Evolutionary conservation across 1,139 yeast species (phyloP), one percentile per base, ranked within the genome.

Genomic region (Pichia sp.): DNA sequence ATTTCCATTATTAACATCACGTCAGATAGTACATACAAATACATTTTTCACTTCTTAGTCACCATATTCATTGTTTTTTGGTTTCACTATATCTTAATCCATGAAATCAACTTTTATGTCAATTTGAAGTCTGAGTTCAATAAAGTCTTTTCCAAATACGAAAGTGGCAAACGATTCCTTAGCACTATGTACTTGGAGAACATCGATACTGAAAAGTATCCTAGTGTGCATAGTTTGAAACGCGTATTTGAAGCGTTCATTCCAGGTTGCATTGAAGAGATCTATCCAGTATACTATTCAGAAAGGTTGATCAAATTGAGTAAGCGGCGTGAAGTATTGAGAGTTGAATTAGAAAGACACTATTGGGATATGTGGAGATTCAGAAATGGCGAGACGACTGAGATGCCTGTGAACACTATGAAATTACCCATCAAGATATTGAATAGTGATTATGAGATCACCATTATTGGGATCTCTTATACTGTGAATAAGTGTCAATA

Each of bases 1-100:
- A 66, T 83, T 14, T 83, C 87, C 39, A 70, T 83, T 58, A 79
- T 88, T 2, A 83, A 83, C 55, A 75, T 84, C 12, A 72, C 84
- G 0, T 69, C 71, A 4, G 52, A 70, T 3, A 75, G 76, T 34
- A 74, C 77, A 0, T 55, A 63, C 9, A 61, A 75, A 31, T 65
- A 82, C 48, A 70, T 77, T 48, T 71, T 75, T 24, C 90, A 84
- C 64, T 76, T 83, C 46, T 56, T 76, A 0, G 68, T 81, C 69
- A 69, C 81, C 2, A 45, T 81, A 1, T 54, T 79, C 8, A 75
- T 81, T 0, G 70, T 83, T 3, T 60, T 67, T 0, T 67, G 77
- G 64, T 81, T 83, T 55, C 87, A 83, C 57, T 66, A 71, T 53
- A 54, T 83, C 35, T 55, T 83, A 2, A 52, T 73, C 2, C 66